Base-by-base conservation (phyloP, 768 basidiomycete species). In the Paxillus rubicundulus region DNA sequence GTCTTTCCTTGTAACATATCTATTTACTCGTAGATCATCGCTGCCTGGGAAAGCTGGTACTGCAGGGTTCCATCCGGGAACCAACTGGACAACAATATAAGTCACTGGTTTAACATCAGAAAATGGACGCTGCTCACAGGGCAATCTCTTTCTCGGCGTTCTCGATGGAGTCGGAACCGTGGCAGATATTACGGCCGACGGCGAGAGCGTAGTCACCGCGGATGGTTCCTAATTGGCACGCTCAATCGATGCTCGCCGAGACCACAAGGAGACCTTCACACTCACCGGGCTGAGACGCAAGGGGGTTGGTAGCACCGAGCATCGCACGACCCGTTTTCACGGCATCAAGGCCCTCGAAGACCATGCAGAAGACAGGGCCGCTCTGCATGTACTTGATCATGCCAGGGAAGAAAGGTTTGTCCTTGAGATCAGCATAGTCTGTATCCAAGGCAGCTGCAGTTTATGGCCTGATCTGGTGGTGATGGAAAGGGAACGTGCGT, bases 301-400 rank as follows among this genome's bases (percentile, higher is more conserved):
- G 84, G 55, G 97, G 97, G 85, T 99, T 97, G 68, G 96, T 97
- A 42, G 93, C 85, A 68, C 96, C 96, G 59, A 96, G 86, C 91
- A 97, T 96, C 71, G 72, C 81, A 75, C 95, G 92, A 61, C 94
- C 95, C 53, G 93, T 95, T 85, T 92, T 92, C 74, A 92, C 90
- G 45, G 89, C 89, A 60, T 92, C 89, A 56, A 92, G 82, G 53
- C 97, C 97, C 77, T 98, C 83, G 85, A 94, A 96, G 60, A 90
- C 94, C 84, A 92, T 95, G 63, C 82, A 90, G 67, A 96, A 87
- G 61, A 99, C 97, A 61, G 97, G 97, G 54, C 97, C 96, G 49
- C 88, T 79, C 50, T 86, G 84, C 93, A 96, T 98, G 81, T 98
- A 98, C 71, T 85, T 86, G 82, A 98, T 87, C 66, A 98, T 74